Evolutionary conservation across 2,329 filamentous ascomycete species (phyloP), one percentile per base, ranked within the genome.

Genomic region (Pseudogymnoascus destructans): DNA sequence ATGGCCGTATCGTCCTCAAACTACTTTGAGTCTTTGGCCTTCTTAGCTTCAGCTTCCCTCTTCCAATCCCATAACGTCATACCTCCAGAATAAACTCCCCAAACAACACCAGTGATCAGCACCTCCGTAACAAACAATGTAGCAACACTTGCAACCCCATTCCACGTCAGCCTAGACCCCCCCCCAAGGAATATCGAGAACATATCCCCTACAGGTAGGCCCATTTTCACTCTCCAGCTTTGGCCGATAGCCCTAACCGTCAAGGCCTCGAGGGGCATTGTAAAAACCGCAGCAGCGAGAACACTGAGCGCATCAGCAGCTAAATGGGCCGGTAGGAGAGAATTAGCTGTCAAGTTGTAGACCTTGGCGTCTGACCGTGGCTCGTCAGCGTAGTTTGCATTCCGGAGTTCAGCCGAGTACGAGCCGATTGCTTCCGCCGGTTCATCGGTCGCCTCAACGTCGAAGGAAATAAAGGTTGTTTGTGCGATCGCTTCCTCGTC

Each of bases 361-460:
- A 58, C 2, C 32, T 62, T 63, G 17, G 59, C 55, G 7, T 17
- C 32, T n/a, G 30, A 38, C 17, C 54, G 21, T 6, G 49, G 58
- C 27, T 61, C 61, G 15, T 23, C 32, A 5, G 32, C 23, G n/a
- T 69, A 68, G 57, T 69, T 68, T 5, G 67, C 65, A 59, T 63
- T 69, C 36, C 68, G 62, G 15, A 70, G 59, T 55, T 70, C 68
- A n/a, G 69, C 69, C 11, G 68, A 70, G 66, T 68, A 70, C 1
- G 65, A 38, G 3, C 57, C 57, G 9, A 46, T 27, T 17, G 58
- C 61, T 4, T 65, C 64, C 3, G 60, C 57, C 7, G 63, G 58
- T 36, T 56, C 59, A 13, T 66, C 63, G 5, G 63, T 59, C 13
- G 67, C 62, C 57, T 70, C 67, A 0, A 70, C 68, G 60, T 70